Percentiles rank a stretch among this genome's conserved stretches.
These are phyloP conservation scores for Phaeoacremonium minimum DNA, from an alignment of 2,329 filamentous ascomycete genomes.

Conservation along the genomic window DNA sequence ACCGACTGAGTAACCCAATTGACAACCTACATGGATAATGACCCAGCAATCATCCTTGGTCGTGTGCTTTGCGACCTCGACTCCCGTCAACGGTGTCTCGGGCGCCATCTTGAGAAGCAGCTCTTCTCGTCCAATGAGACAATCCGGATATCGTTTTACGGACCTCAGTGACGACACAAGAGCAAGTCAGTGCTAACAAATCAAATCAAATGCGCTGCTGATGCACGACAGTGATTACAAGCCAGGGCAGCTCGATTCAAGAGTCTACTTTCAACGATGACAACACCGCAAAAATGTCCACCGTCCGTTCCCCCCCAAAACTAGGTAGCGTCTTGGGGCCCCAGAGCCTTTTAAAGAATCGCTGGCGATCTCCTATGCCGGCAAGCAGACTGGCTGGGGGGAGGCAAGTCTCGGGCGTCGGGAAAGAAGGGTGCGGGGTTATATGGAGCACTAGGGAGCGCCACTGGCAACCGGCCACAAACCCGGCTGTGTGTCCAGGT, in stretches of 20 bases:
- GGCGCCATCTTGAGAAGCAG: neutral
- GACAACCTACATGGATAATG: conserved; percentile 66
- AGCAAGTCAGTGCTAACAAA: neutral
- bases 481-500: neutral
- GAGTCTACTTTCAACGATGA: neutral
- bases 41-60: conserved; percentile 86
- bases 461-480: too few relatives aligned
- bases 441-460: conserved; percentile 1
- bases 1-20: too few relatives aligned
- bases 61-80: conserved; percentile 66
- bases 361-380: neutral
- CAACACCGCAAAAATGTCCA: neutral
- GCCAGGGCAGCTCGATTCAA: neutral
- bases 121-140: too few relatives aligned
- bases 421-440: conserved; percentile 4
- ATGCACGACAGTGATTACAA: neutral
- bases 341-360: neutral
- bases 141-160: neutral
- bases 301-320: neutral
- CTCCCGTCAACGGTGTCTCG: conserved; percentile 43
- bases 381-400: neutral
- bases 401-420: conserved; percentile 1
- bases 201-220: neutral
- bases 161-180: neutral
- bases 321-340: neutral